A percentile compares a stretch with the other conserved stretches of the same genome.
Conservation (phyloP, 768 basidiomycete species). For the Omphalotus guepiniiformis region DNA sequence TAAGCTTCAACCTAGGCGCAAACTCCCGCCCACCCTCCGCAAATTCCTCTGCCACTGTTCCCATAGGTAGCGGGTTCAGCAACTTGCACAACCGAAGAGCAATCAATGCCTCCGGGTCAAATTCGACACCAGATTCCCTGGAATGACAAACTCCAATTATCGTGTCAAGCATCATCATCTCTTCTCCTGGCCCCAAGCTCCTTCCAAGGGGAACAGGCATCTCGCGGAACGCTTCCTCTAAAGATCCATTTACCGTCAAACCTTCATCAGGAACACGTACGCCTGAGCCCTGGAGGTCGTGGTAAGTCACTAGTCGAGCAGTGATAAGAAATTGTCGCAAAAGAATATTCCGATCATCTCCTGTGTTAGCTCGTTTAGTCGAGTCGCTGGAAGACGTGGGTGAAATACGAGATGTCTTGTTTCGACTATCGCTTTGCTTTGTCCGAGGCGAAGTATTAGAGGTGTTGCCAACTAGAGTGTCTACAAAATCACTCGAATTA, state of each 20-base stretch:
- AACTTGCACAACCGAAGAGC: conserved; percentile 62
- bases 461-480: conserved; percentile 15
- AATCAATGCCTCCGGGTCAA: conserved; percentile 74
- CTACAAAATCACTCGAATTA: conserved; percentile 17
- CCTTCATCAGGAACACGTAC: conserved; percentile 72
- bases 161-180: conserved; percentile 25
- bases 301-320: conserved; percentile 68
- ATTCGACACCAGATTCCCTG: conserved; percentile 67
- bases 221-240: conserved; percentile 47
- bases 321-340: conserved; percentile 68
- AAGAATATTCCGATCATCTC: conserved; percentile 43
- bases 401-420: conserved; percentile 6
- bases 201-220: conserved; percentile 26
- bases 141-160: conserved; percentile 61
- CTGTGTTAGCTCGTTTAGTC: no score
- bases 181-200: background rate
- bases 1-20: conserved; percentile 28
- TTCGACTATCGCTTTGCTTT: background rate
- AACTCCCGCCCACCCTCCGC: conserved; percentile 18
- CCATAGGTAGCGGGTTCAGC: conserved; percentile 11
- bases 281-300: conserved; percentile 68
- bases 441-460: background rate
- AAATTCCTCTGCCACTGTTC: conserved; percentile 34
- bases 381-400: conserved; percentile 9
- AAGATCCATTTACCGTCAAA: conserved; percentile 57